phyloP scores from a whole-genome alignment of 306 rosid genomes.

The Pyrus betulifolia region DNA sequence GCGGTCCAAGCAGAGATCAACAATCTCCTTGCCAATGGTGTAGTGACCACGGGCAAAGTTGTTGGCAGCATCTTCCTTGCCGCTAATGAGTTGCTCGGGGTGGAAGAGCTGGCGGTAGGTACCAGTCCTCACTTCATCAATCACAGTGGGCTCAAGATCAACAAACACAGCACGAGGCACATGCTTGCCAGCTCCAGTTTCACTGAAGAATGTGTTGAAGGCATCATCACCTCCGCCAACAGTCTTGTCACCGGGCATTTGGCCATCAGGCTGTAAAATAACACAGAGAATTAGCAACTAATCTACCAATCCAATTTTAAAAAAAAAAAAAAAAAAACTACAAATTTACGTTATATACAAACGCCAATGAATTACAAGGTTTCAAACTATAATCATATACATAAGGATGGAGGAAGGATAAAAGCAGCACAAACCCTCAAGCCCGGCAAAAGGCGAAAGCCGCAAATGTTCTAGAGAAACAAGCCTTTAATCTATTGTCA shows the following conservation, averaged over 20 bases:
- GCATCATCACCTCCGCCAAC: constrained; percentile 85
- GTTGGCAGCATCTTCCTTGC: constrained; percentile 96
- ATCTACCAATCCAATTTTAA: neutral
- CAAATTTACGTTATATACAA: too few species aligned
- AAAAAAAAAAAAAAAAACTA: too few species aligned
- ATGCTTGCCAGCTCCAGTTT: constrained; percentile 89
- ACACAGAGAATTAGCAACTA: neutral
- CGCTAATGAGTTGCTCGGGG: constrained; percentile 89
- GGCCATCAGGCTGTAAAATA: constrained; percentile 78
- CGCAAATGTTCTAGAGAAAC: too few species aligned
- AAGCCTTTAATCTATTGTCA: too few species aligned
- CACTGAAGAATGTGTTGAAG: constrained; percentile 88
- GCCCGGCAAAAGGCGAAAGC: too few species aligned
- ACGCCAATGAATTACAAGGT: too few species aligned
- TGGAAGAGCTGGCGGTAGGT: constrained; percentile 85
- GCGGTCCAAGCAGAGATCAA: constrained; percentile 89
- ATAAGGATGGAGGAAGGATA: neutral
- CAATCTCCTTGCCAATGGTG: constrained; percentile 93
- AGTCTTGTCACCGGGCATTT: constrained; percentile 84
- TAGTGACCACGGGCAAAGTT: constrained; percentile 97
- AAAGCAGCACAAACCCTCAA: too few species aligned
- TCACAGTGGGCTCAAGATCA: constrained; percentile 87
- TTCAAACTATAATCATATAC: too few species aligned
- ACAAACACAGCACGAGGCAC: constrained; percentile 83
- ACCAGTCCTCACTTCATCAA: constrained; percentile 91